Evolutionary conservation across 345 rosid genomes (phyloP).

Genomic region (Hibiscus trionum): DNA sequence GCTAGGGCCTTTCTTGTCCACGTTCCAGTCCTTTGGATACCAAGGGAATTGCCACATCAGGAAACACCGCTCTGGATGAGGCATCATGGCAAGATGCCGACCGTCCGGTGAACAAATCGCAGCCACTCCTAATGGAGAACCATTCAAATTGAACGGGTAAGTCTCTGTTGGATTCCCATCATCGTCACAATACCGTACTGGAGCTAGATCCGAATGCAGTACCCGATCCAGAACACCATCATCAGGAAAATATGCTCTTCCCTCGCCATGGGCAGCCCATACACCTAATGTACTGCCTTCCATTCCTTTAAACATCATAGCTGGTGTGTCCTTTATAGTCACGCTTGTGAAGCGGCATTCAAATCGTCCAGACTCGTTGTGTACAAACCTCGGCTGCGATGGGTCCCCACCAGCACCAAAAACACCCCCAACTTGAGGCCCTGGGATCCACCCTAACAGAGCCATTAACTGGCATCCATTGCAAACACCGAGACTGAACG

Average conservation of each 20-base stretch:
- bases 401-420: conserved; percentile 67
- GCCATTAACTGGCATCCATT: conserved; percentile 98
- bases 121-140: conserved; percentile 92
- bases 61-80: conserved; percentile 97
- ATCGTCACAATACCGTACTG: conserved; percentile 81
- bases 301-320: conserved; percentile 93
- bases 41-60: conserved; percentile 99
- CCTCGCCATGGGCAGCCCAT: conserved; percentile 98
- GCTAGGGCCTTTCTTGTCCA: conserved; percentile 82
- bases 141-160: conserved; percentile 85
- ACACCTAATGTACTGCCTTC: conserved; percentile 90
- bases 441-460: conserved; percentile 88
- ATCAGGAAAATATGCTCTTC: conserved; percentile 85
- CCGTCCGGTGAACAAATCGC: conserved; percentile 95
- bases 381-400: conserved; percentile 79
- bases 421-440: conserved; percentile 83
- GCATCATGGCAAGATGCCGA: conserved; percentile 97
- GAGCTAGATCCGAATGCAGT: conserved; percentile 63
- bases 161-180: conserved; percentile 71
- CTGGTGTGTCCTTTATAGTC: conserved; percentile 66
- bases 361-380: conserved; percentile 87
- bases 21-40: conserved; percentile 79
- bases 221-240: conserved; percentile 73
- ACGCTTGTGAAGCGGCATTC: conserved; percentile 90
- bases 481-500: conserved; percentile 91